phyloP scores from a whole-genome alignment of 768 basidiomycete genomes.

The Symmetrospora coprosmae region DNA sequence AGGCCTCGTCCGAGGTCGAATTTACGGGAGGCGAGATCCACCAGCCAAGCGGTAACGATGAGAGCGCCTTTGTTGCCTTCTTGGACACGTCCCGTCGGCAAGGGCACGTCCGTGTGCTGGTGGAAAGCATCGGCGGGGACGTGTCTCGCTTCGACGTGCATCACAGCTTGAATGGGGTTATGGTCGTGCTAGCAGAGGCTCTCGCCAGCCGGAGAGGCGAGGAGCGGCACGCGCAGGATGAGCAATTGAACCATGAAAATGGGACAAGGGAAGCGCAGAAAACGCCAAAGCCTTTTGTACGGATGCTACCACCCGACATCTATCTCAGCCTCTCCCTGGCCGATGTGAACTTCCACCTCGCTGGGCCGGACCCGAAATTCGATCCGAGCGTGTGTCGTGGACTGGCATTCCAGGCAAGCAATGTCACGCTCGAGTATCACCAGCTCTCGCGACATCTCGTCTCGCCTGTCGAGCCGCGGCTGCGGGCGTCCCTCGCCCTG shows the following conservation, averaged over 20 bases:
- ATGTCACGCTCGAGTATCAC: slow-evolving; percentile 49
- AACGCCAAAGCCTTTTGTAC: slow-evolving; percentile 33
- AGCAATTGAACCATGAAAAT: too few species aligned
- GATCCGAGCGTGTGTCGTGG: slow-evolving; percentile 55
- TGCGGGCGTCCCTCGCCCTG: slow-evolving; percentile 34
- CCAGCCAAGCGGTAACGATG: too few species aligned
- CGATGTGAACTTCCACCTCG: slow-evolving; percentile 53
- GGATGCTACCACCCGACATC: slow-evolving; percentile 47
- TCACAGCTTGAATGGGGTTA: slow-evolving; percentile 45
- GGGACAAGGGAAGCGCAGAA: too few species aligned
- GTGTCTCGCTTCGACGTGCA: slow-evolving; percentile 52
- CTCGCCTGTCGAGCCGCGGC: slow-evolving; percentile 2
- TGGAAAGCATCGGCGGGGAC: slow-evolving; percentile 52
- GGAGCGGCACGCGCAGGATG: too few species aligned
- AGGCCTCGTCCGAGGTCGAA: too few species aligned
- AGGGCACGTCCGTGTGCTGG: slow-evolving; percentile 42
- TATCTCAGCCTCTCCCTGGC: slow-evolving; percentile 48
- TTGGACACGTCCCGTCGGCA: too few species aligned
- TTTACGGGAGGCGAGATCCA: too few species aligned
- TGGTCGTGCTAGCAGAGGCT: slow-evolving; percentile 30
- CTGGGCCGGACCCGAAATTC: slow-evolving; percentile 67
- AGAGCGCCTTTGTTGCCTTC: too few species aligned
- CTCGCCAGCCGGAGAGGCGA: background rate
- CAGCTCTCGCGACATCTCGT: slow-evolving; percentile 35
- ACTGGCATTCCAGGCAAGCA: slow-evolving; percentile 46